Evolutionary conservation across 768 basidiomycete genomes (phyloP).

Genomic region (Trametes maxima): DNA sequence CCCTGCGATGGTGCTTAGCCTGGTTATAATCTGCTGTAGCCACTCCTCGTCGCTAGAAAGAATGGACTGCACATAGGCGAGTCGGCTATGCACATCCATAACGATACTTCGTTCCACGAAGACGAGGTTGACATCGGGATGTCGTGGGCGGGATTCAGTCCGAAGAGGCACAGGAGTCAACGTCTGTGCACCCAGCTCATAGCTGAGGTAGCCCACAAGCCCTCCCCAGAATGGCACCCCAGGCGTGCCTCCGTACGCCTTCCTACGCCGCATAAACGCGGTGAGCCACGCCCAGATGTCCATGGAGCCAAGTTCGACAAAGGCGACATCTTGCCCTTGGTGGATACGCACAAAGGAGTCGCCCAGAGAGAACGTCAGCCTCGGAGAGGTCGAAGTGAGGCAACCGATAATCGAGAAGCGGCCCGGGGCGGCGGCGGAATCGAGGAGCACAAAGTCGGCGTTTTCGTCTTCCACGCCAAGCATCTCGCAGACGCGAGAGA

Average conservation of each 20-base stretch:
- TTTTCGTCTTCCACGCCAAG: slow-evolving; percentile 60
- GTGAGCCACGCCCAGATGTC: slow-evolving; percentile 79
- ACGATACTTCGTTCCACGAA: slow-evolving; percentile 82
- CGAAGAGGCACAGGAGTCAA: slow-evolving; percentile 47
- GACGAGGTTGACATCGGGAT: slow-evolving; percentile 74
- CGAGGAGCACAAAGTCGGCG: slow-evolving; percentile 69
- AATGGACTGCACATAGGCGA: slow-evolving; percentile 66
- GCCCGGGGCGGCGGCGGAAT: slow-evolving; percentile 77
- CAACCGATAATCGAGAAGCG: slow-evolving; percentile 73
- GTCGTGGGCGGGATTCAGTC: slow-evolving; percentile 28
- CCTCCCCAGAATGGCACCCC: slow-evolving; percentile 85
- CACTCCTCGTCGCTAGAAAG: slow-evolving; percentile 60
- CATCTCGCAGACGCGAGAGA: slow-evolving; percentile 57
- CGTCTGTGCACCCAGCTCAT: slow-evolving; percentile 71
- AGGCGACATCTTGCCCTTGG: slow-evolving; percentile 37
- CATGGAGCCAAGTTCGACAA: slow-evolving; percentile 47
- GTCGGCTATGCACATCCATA: slow-evolving; percentile 53
- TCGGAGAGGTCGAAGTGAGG: slow-evolving; percentile 53
- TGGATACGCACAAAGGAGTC: slow-evolving; percentile 51
- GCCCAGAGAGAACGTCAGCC: slow-evolving; percentile 58
- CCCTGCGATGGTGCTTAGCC: slow-evolving; percentile 32
- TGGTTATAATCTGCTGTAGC: slow-evolving; percentile 48
- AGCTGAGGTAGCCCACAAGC: slow-evolving; percentile 74
- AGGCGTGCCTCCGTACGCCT: slow-evolving; percentile 48
- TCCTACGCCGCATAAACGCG: slow-evolving; percentile 61